phyloP scores from a whole-genome alignment of 2,329 filamentous ascomycete genomes.

The Ceratocystiopsis sp. region DNA sequence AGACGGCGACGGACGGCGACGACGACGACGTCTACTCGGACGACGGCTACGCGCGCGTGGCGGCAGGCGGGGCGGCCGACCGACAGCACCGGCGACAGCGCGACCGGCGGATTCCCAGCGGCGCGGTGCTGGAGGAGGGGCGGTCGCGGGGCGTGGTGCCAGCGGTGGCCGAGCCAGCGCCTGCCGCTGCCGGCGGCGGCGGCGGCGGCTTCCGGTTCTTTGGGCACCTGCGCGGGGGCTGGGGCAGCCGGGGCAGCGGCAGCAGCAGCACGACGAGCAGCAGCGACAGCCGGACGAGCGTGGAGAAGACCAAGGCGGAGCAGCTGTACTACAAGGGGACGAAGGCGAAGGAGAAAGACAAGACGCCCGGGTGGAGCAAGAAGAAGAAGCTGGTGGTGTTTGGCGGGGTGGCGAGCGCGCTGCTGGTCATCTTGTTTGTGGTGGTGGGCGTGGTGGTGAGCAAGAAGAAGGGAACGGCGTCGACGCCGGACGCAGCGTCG shows the following conservation, averaged over 20 bases:
- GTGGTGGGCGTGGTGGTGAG: conserved; percentile 50
- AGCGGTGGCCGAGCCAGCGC: not conserved
- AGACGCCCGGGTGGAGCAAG: conserved; percentile 14
- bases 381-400: conserved; percentile 49
- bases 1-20: not conserved
- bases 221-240: conserved; percentile 22
- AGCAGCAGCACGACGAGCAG: conserved; percentile 23
- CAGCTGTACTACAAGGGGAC: conserved; percentile 8
- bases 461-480: conserved; percentile 33
- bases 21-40: not conserved
- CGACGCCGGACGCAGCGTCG: conserved; percentile 11
- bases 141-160: conserved; percentile 13
- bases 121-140: conserved; percentile 52
- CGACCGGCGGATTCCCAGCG: conserved; percentile 48
- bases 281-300: conserved; percentile 32
- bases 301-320: conserved; percentile 21
- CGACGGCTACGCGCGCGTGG: conserved; percentile 7
- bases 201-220: not conserved
- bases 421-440: conserved; percentile 47
- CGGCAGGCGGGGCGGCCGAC: conserved; percentile 3
- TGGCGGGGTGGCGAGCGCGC: conserved; percentile 27
- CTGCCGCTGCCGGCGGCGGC: not conserved
- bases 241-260: conserved; percentile 27
- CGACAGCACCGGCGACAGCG: conserved; percentile 5
- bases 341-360: conserved; percentile 15